Conservation (phyloP, 108 stramenopile genomes). For the Fragilariopsis cylindrus region DNA sequence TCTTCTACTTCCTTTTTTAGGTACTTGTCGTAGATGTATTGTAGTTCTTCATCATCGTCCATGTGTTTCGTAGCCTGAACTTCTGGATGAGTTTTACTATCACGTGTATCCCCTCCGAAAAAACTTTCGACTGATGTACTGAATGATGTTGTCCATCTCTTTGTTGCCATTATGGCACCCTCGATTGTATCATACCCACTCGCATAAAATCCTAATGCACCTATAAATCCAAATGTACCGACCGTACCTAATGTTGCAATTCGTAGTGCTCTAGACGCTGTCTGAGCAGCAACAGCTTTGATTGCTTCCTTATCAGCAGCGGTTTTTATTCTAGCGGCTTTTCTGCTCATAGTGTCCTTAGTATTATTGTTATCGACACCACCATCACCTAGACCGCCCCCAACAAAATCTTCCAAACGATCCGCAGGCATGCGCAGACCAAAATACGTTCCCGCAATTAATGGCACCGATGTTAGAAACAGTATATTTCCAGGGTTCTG, state of each 20-base stretch:
- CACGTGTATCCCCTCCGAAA: slow-evolving; percentile 40
- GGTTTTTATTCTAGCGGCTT: neutral
- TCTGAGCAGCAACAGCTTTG: slow-evolving; percentile 5
- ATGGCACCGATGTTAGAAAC: slow-evolving; percentile 34
- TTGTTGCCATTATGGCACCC: slow-evolving; percentile 48
- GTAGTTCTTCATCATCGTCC: slow-evolving; percentile 74
- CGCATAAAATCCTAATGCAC: slow-evolving; percentile 25
- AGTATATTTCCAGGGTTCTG: slow-evolving; percentile 42
- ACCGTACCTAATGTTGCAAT: slow-evolving; percentile 38
- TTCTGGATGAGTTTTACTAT: slow-evolving; percentile 45
- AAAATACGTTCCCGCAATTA: slow-evolving; percentile 45
- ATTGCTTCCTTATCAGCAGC: neutral
- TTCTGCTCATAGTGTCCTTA: neutral
- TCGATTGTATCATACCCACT: slow-evolving; percentile 53
- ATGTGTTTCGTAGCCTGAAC: slow-evolving; percentile 53
- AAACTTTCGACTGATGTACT: slow-evolving; percentile 43
- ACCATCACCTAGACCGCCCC: neutral
- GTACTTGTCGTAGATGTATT: slow-evolving; percentile 59
- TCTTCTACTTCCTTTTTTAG: slow-evolving; percentile 42
- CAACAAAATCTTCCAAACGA: slow-evolving; percentile 24
- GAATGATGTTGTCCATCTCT: slow-evolving; percentile 46
- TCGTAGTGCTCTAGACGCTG: slow-evolving; percentile 35
- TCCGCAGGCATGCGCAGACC: slow-evolving; percentile 30
- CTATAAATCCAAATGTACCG: slow-evolving; percentile 41
- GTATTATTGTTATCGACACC: neutral